These are phyloP conservation scores for Articulospora tetracladia DNA, from an alignment of 495 filamentous ascomycete genomes.

Conservation along the genomic window DNA sequence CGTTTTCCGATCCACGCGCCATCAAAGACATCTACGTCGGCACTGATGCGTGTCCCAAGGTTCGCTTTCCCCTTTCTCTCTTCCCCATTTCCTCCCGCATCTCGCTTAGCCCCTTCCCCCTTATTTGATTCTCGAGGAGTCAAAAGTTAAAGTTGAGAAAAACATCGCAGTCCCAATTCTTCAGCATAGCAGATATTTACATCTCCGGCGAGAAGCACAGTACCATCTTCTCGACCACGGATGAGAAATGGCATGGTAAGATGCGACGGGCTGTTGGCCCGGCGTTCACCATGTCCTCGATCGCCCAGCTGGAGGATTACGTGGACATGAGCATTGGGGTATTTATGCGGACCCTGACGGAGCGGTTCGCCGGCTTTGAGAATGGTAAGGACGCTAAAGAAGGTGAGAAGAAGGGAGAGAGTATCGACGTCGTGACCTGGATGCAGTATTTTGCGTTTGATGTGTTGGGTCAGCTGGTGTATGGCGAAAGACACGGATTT, in stretches of 20 bases:
- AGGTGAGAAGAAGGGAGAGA: neutral
- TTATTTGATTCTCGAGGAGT: neutral
- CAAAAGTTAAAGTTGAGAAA: neutral
- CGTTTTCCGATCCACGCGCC: neutral
- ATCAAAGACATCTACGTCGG: slow-evolving; percentile 6
- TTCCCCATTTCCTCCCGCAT: neutral
- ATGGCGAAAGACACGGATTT: neutral
- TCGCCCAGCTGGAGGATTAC: neutral
- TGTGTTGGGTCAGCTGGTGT: neutral
- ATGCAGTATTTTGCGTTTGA: slow-evolving; percentile 2
- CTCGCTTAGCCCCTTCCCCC: neutral
- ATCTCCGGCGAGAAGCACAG: neutral
- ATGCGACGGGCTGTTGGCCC: neutral
- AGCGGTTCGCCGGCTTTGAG: neutral
- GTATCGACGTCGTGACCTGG: neutral
- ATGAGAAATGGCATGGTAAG: slow-evolving; percentile 1
- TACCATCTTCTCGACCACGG: neutral
- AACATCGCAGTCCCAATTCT: neutral
- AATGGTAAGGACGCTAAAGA: no score
- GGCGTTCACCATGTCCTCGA: neutral
- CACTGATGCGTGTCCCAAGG: neutral
- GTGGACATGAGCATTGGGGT: neutral
- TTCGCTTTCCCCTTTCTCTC: neutral
- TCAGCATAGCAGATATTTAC: neutral
- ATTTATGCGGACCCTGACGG: neutral